Percentiles rank a stretch among this genome's conserved stretches.
These are phyloP conservation scores for Colletotrichum lupini DNA, from an alignment of 2,329 filamentous ascomycete species.

Conservation along the genomic window DNA sequence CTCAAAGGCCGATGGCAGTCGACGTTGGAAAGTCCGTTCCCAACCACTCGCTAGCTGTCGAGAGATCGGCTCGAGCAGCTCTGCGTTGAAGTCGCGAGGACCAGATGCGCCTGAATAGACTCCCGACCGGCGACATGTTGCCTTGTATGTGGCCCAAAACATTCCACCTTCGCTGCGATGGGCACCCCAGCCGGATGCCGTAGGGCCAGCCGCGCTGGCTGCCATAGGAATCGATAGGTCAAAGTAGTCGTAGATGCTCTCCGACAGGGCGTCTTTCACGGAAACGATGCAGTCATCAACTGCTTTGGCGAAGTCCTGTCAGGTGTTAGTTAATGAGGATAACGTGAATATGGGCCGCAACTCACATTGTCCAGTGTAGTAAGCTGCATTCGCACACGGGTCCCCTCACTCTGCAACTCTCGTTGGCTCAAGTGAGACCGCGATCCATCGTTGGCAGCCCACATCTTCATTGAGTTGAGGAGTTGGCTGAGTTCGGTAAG, in stretches of 20 bases:
- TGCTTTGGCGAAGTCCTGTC: constrained; percentile 36
- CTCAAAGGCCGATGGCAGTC: constrained; percentile 34
- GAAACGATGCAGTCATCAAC: constrained; percentile 34
- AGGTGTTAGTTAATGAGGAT: background rate
- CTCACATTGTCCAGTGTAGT: constrained; percentile 30
- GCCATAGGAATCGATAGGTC: constrained; percentile 38
- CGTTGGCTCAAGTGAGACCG: constrained; percentile 28
- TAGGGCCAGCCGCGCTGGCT: constrained; percentile 33
- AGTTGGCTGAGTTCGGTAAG: constrained; percentile 39
- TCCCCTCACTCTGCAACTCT: constrained; percentile 37
- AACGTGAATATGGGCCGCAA: background rate
- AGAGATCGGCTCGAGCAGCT: constrained; percentile 41
- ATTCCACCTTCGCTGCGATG: constrained; percentile 37
- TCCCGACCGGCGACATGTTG: constrained; percentile 39
- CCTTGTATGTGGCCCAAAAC: constrained; percentile 42
- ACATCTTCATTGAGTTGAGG: constrained; percentile 41
- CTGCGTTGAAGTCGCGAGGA: constrained; percentile 40
- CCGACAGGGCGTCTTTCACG: constrained; percentile 34
- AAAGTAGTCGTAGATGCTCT: constrained; percentile 39
- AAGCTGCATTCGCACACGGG: constrained; percentile 30
- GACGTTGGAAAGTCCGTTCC: constrained; percentile 42
- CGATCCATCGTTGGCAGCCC: constrained; percentile 39
- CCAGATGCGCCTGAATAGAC: constrained; percentile 36
- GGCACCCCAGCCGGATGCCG: constrained; percentile 39
- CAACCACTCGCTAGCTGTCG: constrained; percentile 38